Percentiles rank a stretch among this genome's conserved stretches.
Conservation (phyloP, 495 filamentous ascomycete species). For the Podospora australis region DNA sequence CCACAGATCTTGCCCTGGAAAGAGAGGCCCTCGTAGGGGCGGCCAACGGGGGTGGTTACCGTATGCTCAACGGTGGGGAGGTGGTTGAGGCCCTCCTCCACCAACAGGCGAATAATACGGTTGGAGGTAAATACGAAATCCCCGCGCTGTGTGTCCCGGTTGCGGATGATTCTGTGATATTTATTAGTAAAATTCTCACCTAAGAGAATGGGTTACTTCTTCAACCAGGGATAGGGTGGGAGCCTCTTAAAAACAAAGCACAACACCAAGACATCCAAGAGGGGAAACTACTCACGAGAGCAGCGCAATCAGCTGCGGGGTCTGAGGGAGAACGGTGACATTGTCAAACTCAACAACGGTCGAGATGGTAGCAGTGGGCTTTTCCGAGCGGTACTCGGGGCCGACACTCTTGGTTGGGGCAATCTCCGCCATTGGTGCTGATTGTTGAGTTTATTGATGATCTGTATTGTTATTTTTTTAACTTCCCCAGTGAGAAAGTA, state of each 20-base stretch:
- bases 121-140: slow-evolving; percentile 99
- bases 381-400: slow-evolving; percentile 70
- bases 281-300: slow-evolving; percentile 77
- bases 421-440: no score
- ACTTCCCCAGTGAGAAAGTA: no score
- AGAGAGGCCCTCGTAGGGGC: slow-evolving; percentile 81
- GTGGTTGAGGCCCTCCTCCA: slow-evolving; percentile 96
- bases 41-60: slow-evolving; percentile 84
- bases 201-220: no score
- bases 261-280: no score
- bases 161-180: slow-evolving; percentile 76
- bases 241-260: no score
- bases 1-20: slow-evolving; percentile 98
- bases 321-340: slow-evolving; percentile 85
- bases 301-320: slow-evolving; percentile 91
- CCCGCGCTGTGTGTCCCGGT: slow-evolving; percentile 78
- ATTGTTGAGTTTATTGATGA: no score
- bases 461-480: no score
- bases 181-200: background rate
- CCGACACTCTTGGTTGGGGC: slow-evolving; percentile 69
- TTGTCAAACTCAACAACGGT: slow-evolving; percentile 75
- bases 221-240: no score
- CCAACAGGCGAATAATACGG: slow-evolving; percentile 93
- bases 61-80: slow-evolving; percentile 82
- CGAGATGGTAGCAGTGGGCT: slow-evolving; percentile 86